Percentiles rank a stretch among this genome's conserved stretches.
Conservation (phyloP, 2,329 filamentous ascomycete genomes). For the Neurospora sp. region DNA sequence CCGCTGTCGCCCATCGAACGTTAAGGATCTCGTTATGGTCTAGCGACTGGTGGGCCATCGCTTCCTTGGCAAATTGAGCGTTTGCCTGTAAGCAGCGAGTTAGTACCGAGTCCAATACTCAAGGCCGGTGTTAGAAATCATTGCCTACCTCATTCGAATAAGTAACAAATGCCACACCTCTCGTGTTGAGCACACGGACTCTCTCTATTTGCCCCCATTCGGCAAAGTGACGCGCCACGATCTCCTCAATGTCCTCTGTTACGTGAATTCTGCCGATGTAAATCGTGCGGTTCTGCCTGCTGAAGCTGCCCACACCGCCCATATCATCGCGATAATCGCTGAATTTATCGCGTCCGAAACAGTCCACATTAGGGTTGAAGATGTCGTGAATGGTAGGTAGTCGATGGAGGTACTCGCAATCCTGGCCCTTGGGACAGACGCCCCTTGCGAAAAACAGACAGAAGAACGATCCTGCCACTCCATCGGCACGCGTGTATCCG, state of each 20-base stretch:
- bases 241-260: constrained; percentile 92
- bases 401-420: constrained; percentile 90
- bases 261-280: constrained; percentile 94
- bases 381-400: constrained; percentile 79
- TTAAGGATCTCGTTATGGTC: constrained; percentile 91
- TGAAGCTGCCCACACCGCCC: constrained; percentile 91
- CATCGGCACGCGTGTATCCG: constrained; percentile 71
- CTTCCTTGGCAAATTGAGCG: constrained; percentile 83
- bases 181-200: constrained; percentile 72
- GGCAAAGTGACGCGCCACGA: constrained; percentile 87
- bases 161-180: constrained; percentile 91
- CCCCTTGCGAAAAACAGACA: constrained; percentile 88
- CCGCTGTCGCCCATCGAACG: constrained; percentile 91
- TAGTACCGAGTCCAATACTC: not conserved
- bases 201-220: constrained; percentile 95
- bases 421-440: constrained; percentile 70
- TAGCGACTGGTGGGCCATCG: constrained; percentile 88
- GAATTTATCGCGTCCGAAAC: constrained; percentile 88
- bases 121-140: not conserved
- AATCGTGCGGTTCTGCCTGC: constrained; percentile 85
- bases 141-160: constrained; percentile 49
- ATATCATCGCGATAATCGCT: constrained; percentile 93
- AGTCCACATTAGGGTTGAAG: constrained; percentile 90
- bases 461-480: constrained; percentile 72
- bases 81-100: constrained; percentile 47